Percentiles rank a stretch among this genome's conserved stretches.
phyloP scores from a whole-genome alignment of 129 eudicot species.

The Arctium lappa region DNA sequence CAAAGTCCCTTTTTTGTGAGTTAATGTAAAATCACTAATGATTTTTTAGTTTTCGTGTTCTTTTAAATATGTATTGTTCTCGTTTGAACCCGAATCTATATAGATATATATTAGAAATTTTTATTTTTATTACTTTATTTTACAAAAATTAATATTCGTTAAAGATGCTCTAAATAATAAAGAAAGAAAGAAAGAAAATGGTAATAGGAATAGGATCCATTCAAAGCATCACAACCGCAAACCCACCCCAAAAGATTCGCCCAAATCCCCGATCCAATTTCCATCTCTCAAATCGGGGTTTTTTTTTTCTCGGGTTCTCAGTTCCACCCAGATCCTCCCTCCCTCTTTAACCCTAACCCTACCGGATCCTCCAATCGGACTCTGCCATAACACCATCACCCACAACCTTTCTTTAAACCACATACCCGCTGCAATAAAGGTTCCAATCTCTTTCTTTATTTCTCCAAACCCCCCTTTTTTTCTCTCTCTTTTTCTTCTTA shows the following conservation, averaged over 20 bases:
- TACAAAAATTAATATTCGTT: too few species aligned
- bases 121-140: too few species aligned
- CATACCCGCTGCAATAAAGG: constrained; percentile 19
- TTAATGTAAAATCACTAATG: too few species aligned
- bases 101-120: too few species aligned
- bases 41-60: too few species aligned
- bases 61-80: too few species aligned
- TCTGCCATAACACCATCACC: constrained; percentile 25
- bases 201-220: constrained; percentile 13
- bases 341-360: constrained; percentile 26
- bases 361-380: constrained; percentile 33
- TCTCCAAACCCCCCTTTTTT: not conserved
- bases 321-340: constrained; percentile 19
- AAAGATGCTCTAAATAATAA: too few species aligned
- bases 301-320: constrained; percentile 20
- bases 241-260: constrained; percentile 29
- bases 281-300: constrained; percentile 5
- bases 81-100: too few species aligned
- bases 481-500: not conserved
- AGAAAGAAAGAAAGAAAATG: too few species aligned
- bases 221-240: constrained; percentile 9
- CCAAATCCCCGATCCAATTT: constrained; percentile 14
- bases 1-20: too few species aligned
- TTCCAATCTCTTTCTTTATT: constrained; percentile 10
- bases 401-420: not conserved